phyloP scores from a whole-genome alignment of 2,329 filamentous ascomycete species.

The Tolypocladium amazonense region DNA sequence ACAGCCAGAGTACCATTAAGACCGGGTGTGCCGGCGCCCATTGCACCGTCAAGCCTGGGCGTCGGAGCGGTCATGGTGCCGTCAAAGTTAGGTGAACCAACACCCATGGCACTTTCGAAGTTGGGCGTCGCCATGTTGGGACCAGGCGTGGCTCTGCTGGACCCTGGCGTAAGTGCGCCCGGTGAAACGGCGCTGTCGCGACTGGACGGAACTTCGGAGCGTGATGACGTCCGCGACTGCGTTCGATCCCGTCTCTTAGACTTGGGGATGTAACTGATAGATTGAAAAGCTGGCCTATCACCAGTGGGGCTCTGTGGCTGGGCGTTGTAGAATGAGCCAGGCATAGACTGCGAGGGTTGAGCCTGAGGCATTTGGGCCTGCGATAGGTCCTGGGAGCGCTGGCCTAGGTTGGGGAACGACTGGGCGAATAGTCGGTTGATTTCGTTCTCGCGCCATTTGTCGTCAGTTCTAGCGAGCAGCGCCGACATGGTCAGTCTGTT shows the following conservation, averaged over 20 bases:
- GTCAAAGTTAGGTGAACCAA: background rate
- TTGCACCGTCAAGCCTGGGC: background rate
- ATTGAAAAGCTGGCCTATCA: background rate
- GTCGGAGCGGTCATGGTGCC: background rate
- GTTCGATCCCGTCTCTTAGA: background rate
- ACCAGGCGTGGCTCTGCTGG: background rate
- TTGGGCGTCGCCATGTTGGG: background rate
- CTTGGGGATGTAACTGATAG: background rate
- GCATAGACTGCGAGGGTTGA: background rate
- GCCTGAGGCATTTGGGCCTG: background rate
- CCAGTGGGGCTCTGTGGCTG: background rate
- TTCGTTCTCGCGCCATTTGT: constrained; percentile 31
- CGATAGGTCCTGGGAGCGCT: background rate
- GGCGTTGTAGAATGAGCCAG: background rate
- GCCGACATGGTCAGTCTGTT: constrained; percentile 32
- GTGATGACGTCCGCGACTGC: background rate
- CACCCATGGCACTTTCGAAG: background rate
- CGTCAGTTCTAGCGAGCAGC: constrained; percentile 23
- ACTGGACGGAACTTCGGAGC: background rate
- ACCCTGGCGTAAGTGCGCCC: background rate
- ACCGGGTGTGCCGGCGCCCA: background rate
- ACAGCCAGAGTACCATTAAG: background rate
- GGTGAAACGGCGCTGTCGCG: background rate
- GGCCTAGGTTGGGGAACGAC: constrained; percentile 29
- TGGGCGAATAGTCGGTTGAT: constrained; percentile 36